phyloP scores from a whole-genome alignment of 306 rosid genomes.

The Gleditsia sinensis region DNA sequence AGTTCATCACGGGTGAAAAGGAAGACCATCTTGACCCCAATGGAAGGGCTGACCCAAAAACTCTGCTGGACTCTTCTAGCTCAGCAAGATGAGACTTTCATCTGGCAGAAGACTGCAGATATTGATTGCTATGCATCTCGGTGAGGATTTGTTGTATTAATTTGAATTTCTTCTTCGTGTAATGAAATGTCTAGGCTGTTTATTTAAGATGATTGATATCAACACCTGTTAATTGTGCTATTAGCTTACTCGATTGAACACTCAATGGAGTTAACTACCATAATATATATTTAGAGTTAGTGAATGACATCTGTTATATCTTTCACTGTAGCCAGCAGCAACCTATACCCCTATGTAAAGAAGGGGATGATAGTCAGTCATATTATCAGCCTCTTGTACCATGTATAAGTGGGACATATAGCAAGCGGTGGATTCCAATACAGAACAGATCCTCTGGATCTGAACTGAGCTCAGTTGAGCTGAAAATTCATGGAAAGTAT shows the following conservation, averaged over 20 bases:
- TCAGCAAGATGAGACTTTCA: conserved; percentile 87
- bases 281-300: conserved; percentile 1
- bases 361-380: conserved; percentile 55
- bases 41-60: conserved; percentile 68
- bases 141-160: conserved; percentile 53
- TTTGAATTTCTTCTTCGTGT: not conserved
- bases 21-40: conserved; percentile 54
- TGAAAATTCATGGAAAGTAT: conserved; percentile 93
- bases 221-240: conserved; percentile 26
- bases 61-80: conserved; percentile 93
- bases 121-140: conserved; percentile 74
- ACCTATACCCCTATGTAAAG: conserved; percentile 70
- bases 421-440: conserved; percentile 86
- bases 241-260: conserved; percentile 39
- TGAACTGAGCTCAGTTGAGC: conserved; percentile 63
- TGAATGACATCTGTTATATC: conserved; percentile 29
- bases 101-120: conserved; percentile 92
- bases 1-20: conserved; percentile 62
- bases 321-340: conserved; percentile 61
- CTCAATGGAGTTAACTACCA: conserved; percentile 2
- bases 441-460: conserved; percentile 75
- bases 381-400: conserved; percentile 80
- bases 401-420: conserved; percentile 82
- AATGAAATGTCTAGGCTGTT: conserved; percentile 26
- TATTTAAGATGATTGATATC: conserved; percentile 18